Evolutionary conservation across 345 rosid species (phyloP), one percentile per base, ranked within the genome.

Genomic region (Tarenaya hassleriana): DNA sequence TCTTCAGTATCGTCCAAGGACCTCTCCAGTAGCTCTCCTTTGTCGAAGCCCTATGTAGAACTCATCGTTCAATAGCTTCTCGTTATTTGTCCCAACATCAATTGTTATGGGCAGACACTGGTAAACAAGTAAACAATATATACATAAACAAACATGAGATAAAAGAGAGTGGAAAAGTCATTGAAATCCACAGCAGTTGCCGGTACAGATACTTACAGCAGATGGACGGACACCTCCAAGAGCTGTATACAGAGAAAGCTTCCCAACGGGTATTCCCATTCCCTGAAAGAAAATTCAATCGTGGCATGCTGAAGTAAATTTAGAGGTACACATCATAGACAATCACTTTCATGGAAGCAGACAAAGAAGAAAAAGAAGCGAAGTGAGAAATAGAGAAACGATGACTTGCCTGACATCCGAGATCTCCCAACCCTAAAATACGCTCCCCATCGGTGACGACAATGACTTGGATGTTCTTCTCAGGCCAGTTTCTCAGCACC

Each of bases 41-140:
- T 76, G 96, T 70, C 94, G 81, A 34, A 91, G 88, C 57, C 96
- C 98, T 29, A 91, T 91, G 68, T 91, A 91, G 62, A 84, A 91
- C 70, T 91, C 96, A 33, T 91, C 94, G n/a, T 87, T 77, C 64
- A 91, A 64, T 72, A 91, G 68, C 47, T 67, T 59, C 82, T 87
- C 95, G 38, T 91, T 91, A 76, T 91, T 92, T 60, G 98, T 92
- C 52, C 98, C 98, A 32, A 92, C 98, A 76, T 92, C 98, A 65
- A 92, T 88, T 44, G 98, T 91, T 8, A 92, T 62, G 45, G 98
- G 98, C 64, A 92, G 74, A 75, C 98, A 92, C 98, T 92, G 83
- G 37, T 27, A n/a, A 58, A 12, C 40, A n/a, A n/a, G n/a, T n/a
- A n/a, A 60, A 19, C 24, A 37, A 7, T n/a, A n/a, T n/a, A 51